These are phyloP conservation scores for Candida railenensis DNA, from an alignment of 805 yeast genomes.

Conservation along the genomic window DNA sequence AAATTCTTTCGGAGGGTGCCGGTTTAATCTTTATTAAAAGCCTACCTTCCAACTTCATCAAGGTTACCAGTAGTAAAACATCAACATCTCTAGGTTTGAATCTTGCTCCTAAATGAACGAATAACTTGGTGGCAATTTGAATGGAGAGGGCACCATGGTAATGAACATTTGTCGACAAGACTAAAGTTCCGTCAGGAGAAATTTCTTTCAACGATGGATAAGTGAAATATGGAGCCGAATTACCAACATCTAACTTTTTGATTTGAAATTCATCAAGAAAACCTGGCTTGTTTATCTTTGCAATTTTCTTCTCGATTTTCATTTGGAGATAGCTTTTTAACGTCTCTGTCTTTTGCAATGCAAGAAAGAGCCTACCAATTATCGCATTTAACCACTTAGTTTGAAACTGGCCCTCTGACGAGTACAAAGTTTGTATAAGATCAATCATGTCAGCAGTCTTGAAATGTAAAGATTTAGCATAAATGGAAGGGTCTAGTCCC, in stretches of 20 bases:
- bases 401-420: conserved; percentile 79
- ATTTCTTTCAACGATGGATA: conserved; percentile 67
- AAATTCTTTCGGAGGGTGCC: conserved; percentile 85
- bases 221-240: conserved; percentile 76
- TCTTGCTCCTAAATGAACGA: conserved; percentile 70
- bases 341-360: conserved; percentile 68
- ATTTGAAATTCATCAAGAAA: conserved; percentile 82
- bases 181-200: conserved; percentile 76
- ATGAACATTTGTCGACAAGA: conserved; percentile 56
- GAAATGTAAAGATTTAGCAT: conserved; percentile 75
- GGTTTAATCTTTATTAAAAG: conserved; percentile 70
- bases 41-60: conserved; percentile 73
- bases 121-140: conserved; percentile 78
- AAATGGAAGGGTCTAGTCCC: conserved; percentile 45
- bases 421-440: conserved; percentile 72
- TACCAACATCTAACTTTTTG: conserved; percentile 70
- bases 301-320: conserved; percentile 68
- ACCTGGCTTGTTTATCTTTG: conserved; percentile 81
- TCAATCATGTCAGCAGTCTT: conserved; percentile 69
- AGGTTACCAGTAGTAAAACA: conserved; percentile 64
- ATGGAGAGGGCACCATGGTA: conserved; percentile 78
- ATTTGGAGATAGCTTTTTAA: conserved; percentile 57
- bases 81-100: conserved; percentile 77
- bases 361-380: conserved; percentile 76
- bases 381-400: conserved; percentile 91